Evolutionary conservation across 805 yeast genomes (phyloP).

Genomic region (Tetrapisispora phaffii): DNA sequence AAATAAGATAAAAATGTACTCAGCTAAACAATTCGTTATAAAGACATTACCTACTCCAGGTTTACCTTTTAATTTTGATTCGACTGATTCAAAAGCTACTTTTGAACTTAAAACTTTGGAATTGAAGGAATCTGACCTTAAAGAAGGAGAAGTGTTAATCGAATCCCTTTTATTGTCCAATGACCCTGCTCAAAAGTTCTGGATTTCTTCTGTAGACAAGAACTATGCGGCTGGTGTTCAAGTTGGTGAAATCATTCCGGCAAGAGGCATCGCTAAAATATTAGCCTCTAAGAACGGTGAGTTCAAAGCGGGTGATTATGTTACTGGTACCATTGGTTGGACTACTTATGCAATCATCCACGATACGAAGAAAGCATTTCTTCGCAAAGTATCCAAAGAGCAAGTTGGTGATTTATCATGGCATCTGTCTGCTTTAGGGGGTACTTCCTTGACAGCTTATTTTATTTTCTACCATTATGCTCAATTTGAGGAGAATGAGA

Average conservation of each 20-base stretch:
- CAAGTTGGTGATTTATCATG: slow-evolving; percentile 32
- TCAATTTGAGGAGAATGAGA: slow-evolving; percentile 33
- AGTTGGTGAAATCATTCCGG: slow-evolving; percentile 35
- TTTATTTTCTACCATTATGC: slow-evolving; percentile 43
- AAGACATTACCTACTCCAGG: slow-evolving; percentile 22
- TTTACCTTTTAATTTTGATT: slow-evolving; percentile 20
- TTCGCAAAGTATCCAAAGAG: slow-evolving; percentile 15
- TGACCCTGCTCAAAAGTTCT: slow-evolving; percentile 54
- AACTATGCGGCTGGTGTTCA: slow-evolving; percentile 30
- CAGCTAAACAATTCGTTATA: slow-evolving; percentile 27
- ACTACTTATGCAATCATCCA: slow-evolving; percentile 35
- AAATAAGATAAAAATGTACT: slow-evolving; percentile 8
- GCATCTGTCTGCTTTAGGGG: slow-evolving; percentile 42
- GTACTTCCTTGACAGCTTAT: slow-evolving; percentile 55
- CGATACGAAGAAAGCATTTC: slow-evolving; percentile 3
- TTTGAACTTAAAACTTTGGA: slow-evolving; percentile 21
- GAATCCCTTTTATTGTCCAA: slow-evolving; percentile 41
- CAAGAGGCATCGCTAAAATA: slow-evolving; percentile 44
- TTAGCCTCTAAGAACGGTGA: slow-evolving; percentile 36
- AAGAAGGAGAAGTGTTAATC: slow-evolving; percentile 36
- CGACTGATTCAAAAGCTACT: slow-evolving; percentile 20
- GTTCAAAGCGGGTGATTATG: slow-evolving; percentile 36
- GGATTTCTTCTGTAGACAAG: slow-evolving; percentile 34
- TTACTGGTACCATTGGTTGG: slow-evolving; percentile 38
- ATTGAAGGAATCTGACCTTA: slow-evolving; percentile 18